These are phyloP conservation scores for Macrolepiota albuminosa DNA, from an alignment of 768 basidiomycete species.

Conservation along the genomic window DNA sequence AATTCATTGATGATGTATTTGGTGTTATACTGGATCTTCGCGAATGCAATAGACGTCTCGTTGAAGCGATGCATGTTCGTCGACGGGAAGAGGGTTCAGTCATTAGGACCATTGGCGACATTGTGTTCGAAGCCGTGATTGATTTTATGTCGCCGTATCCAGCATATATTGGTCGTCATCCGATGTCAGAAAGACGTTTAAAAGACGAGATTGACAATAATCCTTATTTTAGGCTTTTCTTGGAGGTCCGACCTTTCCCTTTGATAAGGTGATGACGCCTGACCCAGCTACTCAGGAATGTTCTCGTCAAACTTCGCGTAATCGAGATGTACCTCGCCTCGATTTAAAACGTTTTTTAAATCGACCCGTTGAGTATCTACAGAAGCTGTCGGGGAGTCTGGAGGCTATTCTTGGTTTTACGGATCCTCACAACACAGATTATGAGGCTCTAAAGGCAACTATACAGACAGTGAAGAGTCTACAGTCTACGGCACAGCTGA, in stretches of 20 bases:
- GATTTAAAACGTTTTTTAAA: constrained; percentile 78
- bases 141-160: constrained; percentile 88
- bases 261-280: background rate
- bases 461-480: constrained; percentile 79
- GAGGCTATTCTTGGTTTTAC: constrained; percentile 87
- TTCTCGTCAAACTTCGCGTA: constrained; percentile 31
- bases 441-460: constrained; percentile 78
- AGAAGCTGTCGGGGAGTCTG: constrained; percentile 78
- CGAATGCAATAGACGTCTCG: constrained; percentile 70
- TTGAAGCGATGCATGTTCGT: constrained; percentile 80
- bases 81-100: constrained; percentile 82
- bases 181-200: constrained; percentile 78
- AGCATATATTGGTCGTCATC: constrained; percentile 77
- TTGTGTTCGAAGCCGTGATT: constrained; percentile 81
- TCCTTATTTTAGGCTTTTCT: constrained; percentile 74
- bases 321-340: constrained; percentile 33
- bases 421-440: constrained; percentile 72
- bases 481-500: constrained; percentile 73
- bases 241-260: constrained; percentile 59
- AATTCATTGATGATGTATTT: constrained; percentile 87
- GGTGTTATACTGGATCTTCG: constrained; percentile 82
- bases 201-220: constrained; percentile 85
- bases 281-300: constrained; percentile 30
- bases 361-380: constrained; percentile 77
- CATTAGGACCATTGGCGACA: constrained; percentile 81